A percentile compares a stretch with the other conserved stretches of the same genome.
These are phyloP conservation scores for Aspergillus tubingensis DNA, from an alignment of 2,329 filamentous ascomycete species.

Conservation along the genomic window DNA sequence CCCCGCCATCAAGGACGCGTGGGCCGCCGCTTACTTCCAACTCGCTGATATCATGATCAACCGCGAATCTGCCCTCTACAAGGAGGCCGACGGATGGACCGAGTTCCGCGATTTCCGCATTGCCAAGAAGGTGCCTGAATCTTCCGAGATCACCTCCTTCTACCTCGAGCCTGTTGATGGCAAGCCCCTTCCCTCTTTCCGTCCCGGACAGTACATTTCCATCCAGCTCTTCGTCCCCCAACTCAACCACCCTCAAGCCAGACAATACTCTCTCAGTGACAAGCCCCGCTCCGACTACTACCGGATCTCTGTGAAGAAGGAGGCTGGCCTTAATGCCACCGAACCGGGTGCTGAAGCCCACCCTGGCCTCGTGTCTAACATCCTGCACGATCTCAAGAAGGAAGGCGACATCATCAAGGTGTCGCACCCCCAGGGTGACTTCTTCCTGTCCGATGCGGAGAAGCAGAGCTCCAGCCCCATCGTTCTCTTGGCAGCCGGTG, in stretches of 20 bases:
- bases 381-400: conserved; percentile 63
- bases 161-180: conserved; percentile 66
- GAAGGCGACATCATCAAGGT: conserved; percentile 65
- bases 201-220: conserved; percentile 73
- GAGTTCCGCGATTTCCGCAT: conserved; percentile 70
- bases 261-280: conserved; percentile 74
- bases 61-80: conserved; percentile 65
- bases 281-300: conserved; percentile 63
- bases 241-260: conserved; percentile 64
- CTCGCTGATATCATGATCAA: conserved; percentile 72
- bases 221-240: conserved; percentile 60
- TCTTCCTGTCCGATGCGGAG: conserved; percentile 52
- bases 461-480: conserved; percentile 49
- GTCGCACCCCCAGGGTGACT: conserved; percentile 67
- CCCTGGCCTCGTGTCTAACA: conserved; percentile 69
- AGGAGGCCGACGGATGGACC: conserved; percentile 62
- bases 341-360: conserved; percentile 52
- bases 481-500: conserved; percentile 64
- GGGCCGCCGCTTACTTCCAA: conserved; percentile 71
- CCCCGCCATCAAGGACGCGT: conserved; percentile 64
- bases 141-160: conserved; percentile 70
- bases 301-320: conserved; percentile 71
- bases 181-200: conserved; percentile 61
- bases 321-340: conserved; percentile 55
- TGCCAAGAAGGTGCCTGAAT: conserved; percentile 64